Evolutionary conservation across 2,329 filamentous ascomycete species (phyloP).

Genomic region (Claviceps maximensis): DNA sequence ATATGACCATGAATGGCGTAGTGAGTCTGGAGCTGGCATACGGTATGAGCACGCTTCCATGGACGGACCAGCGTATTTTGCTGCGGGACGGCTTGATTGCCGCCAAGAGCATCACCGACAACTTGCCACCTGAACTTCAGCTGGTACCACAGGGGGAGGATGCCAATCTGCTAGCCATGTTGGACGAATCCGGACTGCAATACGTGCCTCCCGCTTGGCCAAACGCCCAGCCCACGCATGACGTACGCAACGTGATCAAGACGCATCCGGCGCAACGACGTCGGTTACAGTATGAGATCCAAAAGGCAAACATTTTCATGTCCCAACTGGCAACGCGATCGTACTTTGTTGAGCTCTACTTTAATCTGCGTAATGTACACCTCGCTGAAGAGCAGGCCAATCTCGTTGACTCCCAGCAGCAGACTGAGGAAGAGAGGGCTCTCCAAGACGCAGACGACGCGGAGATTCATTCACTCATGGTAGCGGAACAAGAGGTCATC

Average conservation of each 20-base stretch:
- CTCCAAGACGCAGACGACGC: conserved; percentile 28
- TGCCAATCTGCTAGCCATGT: conserved; percentile 22
- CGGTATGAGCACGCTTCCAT: conserved; percentile 63
- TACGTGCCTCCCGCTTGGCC: conserved; percentile 40
- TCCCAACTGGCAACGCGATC: conserved; percentile 71
- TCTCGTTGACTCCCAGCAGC: conserved; percentile 21
- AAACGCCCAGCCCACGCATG: conserved; percentile 31
- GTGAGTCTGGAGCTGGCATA: conserved; percentile 73
- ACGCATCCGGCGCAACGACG: conserved; percentile 37
- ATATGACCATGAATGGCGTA: conserved; percentile 65
- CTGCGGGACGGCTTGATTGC: conserved; percentile 57
- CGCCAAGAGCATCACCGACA: conserved; percentile 55
- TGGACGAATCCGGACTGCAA: conserved; percentile 33
- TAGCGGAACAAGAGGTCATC: conserved; percentile 65
- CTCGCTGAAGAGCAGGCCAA: conserved; percentile 31
- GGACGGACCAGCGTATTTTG: conserved; percentile 62
- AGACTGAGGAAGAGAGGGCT: conserved; percentile 22
- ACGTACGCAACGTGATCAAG: conserved; percentile 36
- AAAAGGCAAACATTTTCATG: conserved; percentile 80
- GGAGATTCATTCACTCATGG: conserved; percentile 50
- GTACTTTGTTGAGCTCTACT: conserved; percentile 78
- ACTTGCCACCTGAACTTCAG: conserved; percentile 56
- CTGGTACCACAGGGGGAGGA: conserved; percentile 31
- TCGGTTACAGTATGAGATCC: conserved; percentile 68
- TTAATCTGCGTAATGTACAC: conserved; percentile 58